Evolutionary conservation across 176 grass and related monocot genomes (phyloP), one percentile per base, ranked within the genome.

Genomic region (Triticum timopheevii): DNA sequence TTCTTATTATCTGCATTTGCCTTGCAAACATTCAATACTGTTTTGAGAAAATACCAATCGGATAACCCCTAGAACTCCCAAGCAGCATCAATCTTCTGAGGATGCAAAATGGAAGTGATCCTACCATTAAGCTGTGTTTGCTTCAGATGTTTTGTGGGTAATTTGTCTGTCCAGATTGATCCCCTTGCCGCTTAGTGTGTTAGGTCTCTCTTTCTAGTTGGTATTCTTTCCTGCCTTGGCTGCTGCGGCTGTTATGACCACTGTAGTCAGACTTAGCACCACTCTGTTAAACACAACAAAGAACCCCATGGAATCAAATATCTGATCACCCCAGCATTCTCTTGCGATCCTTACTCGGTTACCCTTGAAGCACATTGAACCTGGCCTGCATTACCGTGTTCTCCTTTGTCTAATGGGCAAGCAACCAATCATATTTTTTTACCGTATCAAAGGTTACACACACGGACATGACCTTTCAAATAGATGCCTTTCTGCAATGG

Each of bases 1-100:
- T 67, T 38, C 45, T 24, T 77, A 58, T 64, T 78, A 85, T 69
- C 38, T 58, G 80, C 33, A 82, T 70, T 65, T 89, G 70, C 65
- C 38, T 88, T 23, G 22, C 28, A 19, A 64, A 68, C 83, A 19
- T 27, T 39, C n/a, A 42, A 19, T 47, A 30, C 49, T 63, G 54
- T 54, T 61, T 82, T 39, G 27, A 85, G 65, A 82, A 63, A 69
- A 86, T 22, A 34, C 34, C 45, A 75, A 81, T 38, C 13, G 44
- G 54, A 10, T 89, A 61, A 30, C 23, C 49, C 10, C 34, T 76
- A 10, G 22, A 72, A 68, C 35, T 16, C 65, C 61, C 22, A 76
- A 16, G 22, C 77, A 31, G 22, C 69, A 76, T 85, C 69, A 68
- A 45, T 45, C 71, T 85, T 81, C 19, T 34, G 23, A 59, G 24